A percentile compares a stretch with the other conserved stretches of the same genome.
Conservation (phyloP, 2,329 filamentous ascomycete genomes). For the Colletotrichum musae region DNA sequence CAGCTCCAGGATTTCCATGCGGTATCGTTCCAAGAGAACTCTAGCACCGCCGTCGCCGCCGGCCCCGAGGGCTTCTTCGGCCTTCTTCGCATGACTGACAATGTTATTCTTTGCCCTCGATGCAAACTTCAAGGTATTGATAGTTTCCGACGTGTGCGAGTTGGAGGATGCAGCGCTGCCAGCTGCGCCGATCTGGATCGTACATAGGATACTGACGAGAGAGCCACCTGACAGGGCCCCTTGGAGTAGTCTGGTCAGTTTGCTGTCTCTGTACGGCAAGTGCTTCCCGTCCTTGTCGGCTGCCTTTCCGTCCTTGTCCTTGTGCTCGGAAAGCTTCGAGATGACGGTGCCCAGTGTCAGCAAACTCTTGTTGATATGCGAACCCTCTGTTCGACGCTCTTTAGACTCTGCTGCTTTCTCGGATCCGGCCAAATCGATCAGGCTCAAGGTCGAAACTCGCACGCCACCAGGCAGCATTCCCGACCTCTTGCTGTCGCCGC, state of each 20-base stretch:
- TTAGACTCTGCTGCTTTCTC: slow-evolving; percentile 97
- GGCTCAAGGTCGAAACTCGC: slow-evolving; percentile 91
- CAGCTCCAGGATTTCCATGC: slow-evolving; percentile 91
- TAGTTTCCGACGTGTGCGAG: slow-evolving; percentile 86
- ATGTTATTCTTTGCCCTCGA: slow-evolving; percentile 98
- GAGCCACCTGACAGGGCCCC: slow-evolving; percentile 94
- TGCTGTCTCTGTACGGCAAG: slow-evolving; percentile 96
- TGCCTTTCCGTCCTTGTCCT: slow-evolving; percentile 82
- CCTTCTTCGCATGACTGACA: slow-evolving; percentile 95
- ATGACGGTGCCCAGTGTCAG: slow-evolving; percentile 97
- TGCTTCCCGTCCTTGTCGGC: slow-evolving; percentile 90
- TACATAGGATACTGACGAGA: slow-evolving; percentile 96
- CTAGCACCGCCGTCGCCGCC: slow-evolving; percentile 89
- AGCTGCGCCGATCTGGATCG: slow-evolving; percentile 88
- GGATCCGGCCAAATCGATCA: slow-evolving; percentile 97
- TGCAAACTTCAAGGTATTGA: slow-evolving; percentile 97
- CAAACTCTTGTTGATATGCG: slow-evolving; percentile 98
- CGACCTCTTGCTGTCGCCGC: slow-evolving; percentile 74
- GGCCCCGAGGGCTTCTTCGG: slow-evolving; percentile 86
- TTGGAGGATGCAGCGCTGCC: slow-evolving; percentile 79
- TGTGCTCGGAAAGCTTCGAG: slow-evolving; percentile 88
- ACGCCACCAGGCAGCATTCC: slow-evolving; percentile 87
- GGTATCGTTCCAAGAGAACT: slow-evolving; percentile 91
- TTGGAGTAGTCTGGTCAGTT: slow-evolving; percentile 92
- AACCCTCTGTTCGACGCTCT: slow-evolving; percentile 92